Evolutionary conservation across 2,329 filamentous ascomycete species (phyloP), one percentile per base, ranked within the genome.

Genomic region (Aspergillus niger): DNA sequence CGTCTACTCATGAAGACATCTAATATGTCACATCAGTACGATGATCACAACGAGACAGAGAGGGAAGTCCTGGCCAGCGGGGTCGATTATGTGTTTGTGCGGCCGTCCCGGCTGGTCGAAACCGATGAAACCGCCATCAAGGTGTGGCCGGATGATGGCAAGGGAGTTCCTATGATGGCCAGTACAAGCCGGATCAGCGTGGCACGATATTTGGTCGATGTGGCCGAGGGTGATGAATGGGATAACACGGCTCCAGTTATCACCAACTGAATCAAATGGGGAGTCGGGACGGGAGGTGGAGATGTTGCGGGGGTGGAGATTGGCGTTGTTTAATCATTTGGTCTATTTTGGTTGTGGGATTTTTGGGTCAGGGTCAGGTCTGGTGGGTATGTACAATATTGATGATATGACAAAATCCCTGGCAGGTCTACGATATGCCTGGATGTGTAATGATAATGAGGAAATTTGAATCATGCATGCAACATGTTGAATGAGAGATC

Each of bases 41-140:
- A 77, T 1, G 84, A 85, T 58, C 83, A 85, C 60, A 74, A 79
- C 50, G 69, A 72, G 36, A 76, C 83, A 39, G 82, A 83, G 38
- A 58, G 64, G 11, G 72, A 81, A 64, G 71, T 82, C 1, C 76
- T 76, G 53, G 67, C 52, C 0, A 71, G 64, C 10, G 76, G 70
- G 2, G 66, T 77, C 4, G 67, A 74, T 4, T 81, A 73, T 66
- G 80, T 83, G 2, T 56, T 84, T n/a, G 79, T 80, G 3, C 72
- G 81, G 2, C 80, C 82, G 3, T 70, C 72, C 2, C 77, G 81
- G 55, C 68, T 84, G 61, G 73, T 74, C 2, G 79, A 80, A 1
- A 79, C 74, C 0, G 74, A 76, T 2, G 67, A 68, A 1, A 66
- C 59, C 56, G 59, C 68, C 1, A 71, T 83, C 24, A 79, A 73